Base-by-base conservation (phyloP, 352 stramenopile species). In the Peronosclerospora sorghi region DNA sequence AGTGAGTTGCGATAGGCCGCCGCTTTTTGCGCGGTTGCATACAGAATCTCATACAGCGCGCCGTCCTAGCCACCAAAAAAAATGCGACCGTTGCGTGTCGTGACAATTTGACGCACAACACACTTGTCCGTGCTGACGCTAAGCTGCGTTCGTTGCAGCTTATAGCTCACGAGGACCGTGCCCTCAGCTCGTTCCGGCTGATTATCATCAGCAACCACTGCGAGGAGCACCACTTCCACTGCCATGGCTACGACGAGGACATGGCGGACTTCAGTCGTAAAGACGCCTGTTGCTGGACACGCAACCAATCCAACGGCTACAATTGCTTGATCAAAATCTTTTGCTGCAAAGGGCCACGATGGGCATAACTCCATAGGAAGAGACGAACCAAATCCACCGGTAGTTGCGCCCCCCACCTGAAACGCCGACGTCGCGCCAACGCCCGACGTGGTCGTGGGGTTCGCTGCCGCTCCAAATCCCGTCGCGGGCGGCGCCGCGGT, bases 41-140 rank as follows among this genome's bases (percentile, higher is more conserved):
- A 95, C 14, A 90, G 35, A 10, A 95, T 76, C 72, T 97, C 95
- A 60, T 98, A 97, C 8, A 98, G 50, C 41, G 79, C 82, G 41
- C 94, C 94, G 64, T 98, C 95, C 39, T 86, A 95, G 18, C 95
- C 95, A 17, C 89, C 94, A 59, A 98, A 93, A 59, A 98, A 98
- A 51, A 98, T 91, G 23, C 95, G 73, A 4, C 95, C 94, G 26
- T 57, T 66, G 20, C 65, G 62, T 20, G 86, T 95, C 0, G 83
- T 87, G 18, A 69, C 67, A 43, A 98, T 92, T 24, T 76, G 83
- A 6, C 91, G 71, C 37, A 98, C 88, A 5, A 95, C 85, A 39
- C 96, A 84, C 51, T 90, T 91, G 67, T 98, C 94, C 4, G 93
- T 97, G 21, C 80, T 93, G 8, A 97, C 66, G 29, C 76, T 83